phyloP scores from a whole-genome alignment of 1,284 basidiomycete species.

The Apiotrichum akiyoshidainum region DNA sequence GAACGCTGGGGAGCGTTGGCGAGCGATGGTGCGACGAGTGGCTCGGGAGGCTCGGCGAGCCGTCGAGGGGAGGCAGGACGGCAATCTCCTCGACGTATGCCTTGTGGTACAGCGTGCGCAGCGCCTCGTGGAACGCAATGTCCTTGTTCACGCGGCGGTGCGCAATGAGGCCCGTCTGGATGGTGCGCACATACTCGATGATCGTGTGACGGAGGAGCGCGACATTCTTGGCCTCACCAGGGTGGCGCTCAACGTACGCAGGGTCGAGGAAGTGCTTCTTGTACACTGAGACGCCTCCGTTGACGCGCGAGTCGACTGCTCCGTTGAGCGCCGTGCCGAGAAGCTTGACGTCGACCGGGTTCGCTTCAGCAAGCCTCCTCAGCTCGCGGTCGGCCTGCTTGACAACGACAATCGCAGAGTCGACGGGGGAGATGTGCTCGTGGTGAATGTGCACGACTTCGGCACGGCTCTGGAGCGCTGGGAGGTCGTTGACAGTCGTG shows the following conservation, averaged over 20 bases:
- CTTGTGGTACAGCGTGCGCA: conserved; percentile 82
- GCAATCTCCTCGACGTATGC: conserved; percentile 83
- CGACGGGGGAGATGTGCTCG: conserved; percentile 79
- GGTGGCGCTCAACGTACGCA: conserved; percentile 65
- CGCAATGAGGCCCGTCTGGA: conserved; percentile 76
- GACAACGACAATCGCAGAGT: conserved; percentile 77
- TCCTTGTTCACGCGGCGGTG: conserved; percentile 77
- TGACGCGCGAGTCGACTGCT: conserved; percentile 76
- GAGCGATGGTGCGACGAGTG: background rate
- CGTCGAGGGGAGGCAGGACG: conserved; percentile 25
- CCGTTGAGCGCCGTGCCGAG: conserved; percentile 84
- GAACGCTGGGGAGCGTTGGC: background rate
- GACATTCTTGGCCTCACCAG: conserved; percentile 67
- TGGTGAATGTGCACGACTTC: conserved; percentile 75
- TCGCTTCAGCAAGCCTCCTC: conserved; percentile 20
- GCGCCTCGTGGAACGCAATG: conserved; percentile 82
- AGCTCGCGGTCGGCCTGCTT: conserved; percentile 49
- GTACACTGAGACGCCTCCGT: conserved; percentile 73
- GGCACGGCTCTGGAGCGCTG: conserved; percentile 83
- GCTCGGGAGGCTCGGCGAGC: background rate
- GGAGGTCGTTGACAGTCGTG: conserved; percentile 81
- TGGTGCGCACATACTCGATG: conserved; percentile 77
- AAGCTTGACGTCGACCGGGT: conserved; percentile 62
- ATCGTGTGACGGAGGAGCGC: conserved; percentile 70
- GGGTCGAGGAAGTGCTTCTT: conserved; percentile 62